A percentile compares a stretch with the other conserved stretches of the same genome.
phyloP scores from a whole-genome alignment of 2,329 filamentous ascomycete species.

The Penicillium hesseltinei region DNA sequence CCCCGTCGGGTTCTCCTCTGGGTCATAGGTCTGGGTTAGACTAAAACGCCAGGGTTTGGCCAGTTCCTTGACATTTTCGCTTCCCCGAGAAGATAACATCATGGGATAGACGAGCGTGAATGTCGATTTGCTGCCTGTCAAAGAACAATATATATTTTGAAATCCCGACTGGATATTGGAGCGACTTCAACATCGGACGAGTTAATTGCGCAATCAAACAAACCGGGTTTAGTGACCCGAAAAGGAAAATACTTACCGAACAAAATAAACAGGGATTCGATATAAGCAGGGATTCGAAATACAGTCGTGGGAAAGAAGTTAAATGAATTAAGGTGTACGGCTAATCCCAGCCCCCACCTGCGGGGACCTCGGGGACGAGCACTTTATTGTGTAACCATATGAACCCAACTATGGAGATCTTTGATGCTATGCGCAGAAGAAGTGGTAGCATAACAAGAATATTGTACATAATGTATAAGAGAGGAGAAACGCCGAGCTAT shows the following conservation, averaged over 20 bases:
- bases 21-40: constrained; percentile 27
- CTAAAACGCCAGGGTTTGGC: constrained; percentile 30
- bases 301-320: background rate
- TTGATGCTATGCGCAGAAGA: too few relatives aligned
- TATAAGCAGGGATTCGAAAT: background rate
- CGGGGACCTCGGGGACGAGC: constrained; percentile 1
- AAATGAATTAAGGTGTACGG: background rate
- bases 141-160: background rate
- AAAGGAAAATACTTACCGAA: too few relatives aligned
- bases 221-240: background rate
- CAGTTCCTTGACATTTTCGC: constrained; percentile 22
- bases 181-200: too few relatives aligned
- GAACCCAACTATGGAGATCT: background rate
- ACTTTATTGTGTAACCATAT: background rate
- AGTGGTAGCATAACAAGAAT: background rate
- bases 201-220: background rate
- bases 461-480: background rate
- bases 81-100: constrained; percentile 32
- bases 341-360: background rate
- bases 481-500: constrained; percentile 21
- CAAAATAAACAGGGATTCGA: background rate
- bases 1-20: constrained; percentile 31
- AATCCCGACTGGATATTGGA: background rate
- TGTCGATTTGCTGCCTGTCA: background rate
- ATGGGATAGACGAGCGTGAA: background rate